Percentiles rank a stretch among this genome's conserved stretches.
Conservation (phyloP, 1,284 basidiomycete genomes). For the Lentinus polychrous region DNA sequence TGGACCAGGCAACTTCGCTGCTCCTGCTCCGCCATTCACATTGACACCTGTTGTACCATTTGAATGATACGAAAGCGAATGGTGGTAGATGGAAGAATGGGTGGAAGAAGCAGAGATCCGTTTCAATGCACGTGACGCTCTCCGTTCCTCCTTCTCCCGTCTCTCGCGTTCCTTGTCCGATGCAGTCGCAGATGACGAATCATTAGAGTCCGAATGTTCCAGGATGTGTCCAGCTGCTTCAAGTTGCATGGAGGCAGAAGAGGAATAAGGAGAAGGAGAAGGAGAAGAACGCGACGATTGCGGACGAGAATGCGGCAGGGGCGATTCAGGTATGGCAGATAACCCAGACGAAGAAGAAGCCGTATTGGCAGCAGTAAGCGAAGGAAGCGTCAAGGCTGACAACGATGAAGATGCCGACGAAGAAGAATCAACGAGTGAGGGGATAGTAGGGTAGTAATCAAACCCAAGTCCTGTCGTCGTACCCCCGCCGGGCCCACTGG, state of each 20-base stretch:
- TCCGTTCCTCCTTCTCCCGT: constrained; percentile 25
- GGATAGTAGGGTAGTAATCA: not conserved
- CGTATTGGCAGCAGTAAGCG: constrained; percentile 17
- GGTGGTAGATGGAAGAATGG: constrained; percentile 11
- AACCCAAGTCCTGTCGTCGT: constrained; percentile 4
- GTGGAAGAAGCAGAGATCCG: constrained; percentile 28
- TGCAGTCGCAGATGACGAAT: not conserved
- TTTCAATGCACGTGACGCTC: constrained; percentile 28
- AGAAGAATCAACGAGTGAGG: constrained; percentile 6
- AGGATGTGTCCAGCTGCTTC: too few species aligned
- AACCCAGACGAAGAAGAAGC: constrained; percentile 15
- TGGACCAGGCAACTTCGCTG: too few species aligned
- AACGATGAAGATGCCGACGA: constrained; percentile 12
- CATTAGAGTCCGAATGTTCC: too few species aligned
- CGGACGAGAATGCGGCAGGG: constrained; percentile 11
- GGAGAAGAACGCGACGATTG: too few species aligned
- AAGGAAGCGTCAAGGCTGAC: constrained; percentile 18
- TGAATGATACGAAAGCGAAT: too few species aligned
- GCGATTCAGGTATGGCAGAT: constrained; percentile 22
- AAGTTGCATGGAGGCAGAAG: too few species aligned
- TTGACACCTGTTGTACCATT: too few species aligned
- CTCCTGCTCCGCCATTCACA: too few species aligned
- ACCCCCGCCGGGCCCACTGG: not conserved
- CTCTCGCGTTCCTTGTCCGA: constrained; percentile 5
- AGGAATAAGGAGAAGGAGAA: too few species aligned